Conservation (phyloP, 805 yeast species). For the Starmerella riodocensis region DNA sequence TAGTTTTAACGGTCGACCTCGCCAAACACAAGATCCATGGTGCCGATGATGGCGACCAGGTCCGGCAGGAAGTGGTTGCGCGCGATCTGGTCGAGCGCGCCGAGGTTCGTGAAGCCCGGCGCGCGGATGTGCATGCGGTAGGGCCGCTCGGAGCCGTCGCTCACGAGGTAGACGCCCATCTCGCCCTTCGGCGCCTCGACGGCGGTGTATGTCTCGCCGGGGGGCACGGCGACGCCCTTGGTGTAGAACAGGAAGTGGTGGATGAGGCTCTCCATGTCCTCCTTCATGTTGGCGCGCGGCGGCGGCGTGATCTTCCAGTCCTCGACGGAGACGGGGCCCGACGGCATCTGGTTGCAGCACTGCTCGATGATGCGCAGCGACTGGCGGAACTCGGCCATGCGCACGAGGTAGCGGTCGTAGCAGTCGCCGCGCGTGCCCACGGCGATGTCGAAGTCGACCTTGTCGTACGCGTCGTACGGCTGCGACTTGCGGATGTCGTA, state of each 20-base stretch:
- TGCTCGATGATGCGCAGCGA: conserved; percentile 79
- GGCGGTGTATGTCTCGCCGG: conserved; percentile 81
- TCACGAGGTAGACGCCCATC: conserved; percentile 79
- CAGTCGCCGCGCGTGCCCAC: conserved; percentile 84
- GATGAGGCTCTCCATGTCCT: conserved; percentile 83
- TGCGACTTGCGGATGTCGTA: conserved; percentile 74
- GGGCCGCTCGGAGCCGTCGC: conserved; percentile 83
- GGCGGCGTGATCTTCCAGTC: conserved; percentile 79
- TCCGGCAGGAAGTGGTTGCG: conserved; percentile 82
- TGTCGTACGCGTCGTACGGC: conserved; percentile 82
- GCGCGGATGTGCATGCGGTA: conserved; percentile 87
- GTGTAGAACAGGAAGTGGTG: conserved; percentile 81
- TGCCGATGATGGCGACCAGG: conserved; percentile 87
- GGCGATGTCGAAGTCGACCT: conserved; percentile 74
- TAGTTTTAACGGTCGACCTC: conserved; percentile 68
- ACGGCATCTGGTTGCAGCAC: conserved; percentile 82
- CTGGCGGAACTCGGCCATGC: conserved; percentile 90
- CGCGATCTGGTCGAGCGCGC: conserved; percentile 74
- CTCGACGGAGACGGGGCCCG: conserved; percentile 83
- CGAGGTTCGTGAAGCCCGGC: conserved; percentile 87
- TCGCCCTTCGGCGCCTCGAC: conserved; percentile 94
- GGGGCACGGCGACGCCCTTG: conserved; percentile 79
- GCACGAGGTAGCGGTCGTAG: conserved; percentile 73
- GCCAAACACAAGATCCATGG: conserved; percentile 90
- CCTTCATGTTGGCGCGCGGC: conserved; percentile 69